Conservation (phyloP, 23 red algal species). For the Gracilariopsis chorda region DNA sequence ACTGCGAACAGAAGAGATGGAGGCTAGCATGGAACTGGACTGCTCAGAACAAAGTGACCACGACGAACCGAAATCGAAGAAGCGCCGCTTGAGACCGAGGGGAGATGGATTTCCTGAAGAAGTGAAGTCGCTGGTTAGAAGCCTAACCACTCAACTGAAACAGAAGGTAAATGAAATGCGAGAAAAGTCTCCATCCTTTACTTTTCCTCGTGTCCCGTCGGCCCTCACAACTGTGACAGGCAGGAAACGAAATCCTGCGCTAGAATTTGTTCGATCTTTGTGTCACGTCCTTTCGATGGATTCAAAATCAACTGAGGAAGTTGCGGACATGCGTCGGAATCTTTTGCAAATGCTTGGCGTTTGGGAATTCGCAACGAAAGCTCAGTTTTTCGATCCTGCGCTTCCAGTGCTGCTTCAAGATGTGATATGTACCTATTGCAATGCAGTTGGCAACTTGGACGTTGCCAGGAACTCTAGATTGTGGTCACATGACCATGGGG, state of each 20-base stretch:
- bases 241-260: constrained; percentile 42
- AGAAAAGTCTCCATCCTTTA: constrained; percentile 40
- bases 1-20: background rate
- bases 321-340: constrained; percentile 54
- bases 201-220: constrained; percentile 46
- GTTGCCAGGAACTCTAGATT: constrained; percentile 54
- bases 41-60: background rate
- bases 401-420: constrained; percentile 47
- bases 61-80: background rate
- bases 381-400: constrained; percentile 49
- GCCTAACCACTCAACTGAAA: constrained; percentile 23
- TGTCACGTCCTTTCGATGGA: constrained; percentile 67
- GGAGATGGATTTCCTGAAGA: constrained; percentile 61
- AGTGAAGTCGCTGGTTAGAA: constrained; percentile 31
- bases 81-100: constrained; percentile 12
- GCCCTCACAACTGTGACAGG: background rate
- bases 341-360: constrained; percentile 69
- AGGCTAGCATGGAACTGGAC: background rate
- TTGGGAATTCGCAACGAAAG: constrained; percentile 75
- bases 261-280: constrained; percentile 66
- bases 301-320: constrained; percentile 44
- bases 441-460: constrained; percentile 69
- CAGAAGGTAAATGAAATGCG: constrained; percentile 70
- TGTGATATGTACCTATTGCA: constrained; percentile 78
- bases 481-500: background rate